These are phyloP conservation scores for Phalaenopsis equestris DNA, from an alignment of 106 monocot species.

Conservation along the genomic window DNA sequence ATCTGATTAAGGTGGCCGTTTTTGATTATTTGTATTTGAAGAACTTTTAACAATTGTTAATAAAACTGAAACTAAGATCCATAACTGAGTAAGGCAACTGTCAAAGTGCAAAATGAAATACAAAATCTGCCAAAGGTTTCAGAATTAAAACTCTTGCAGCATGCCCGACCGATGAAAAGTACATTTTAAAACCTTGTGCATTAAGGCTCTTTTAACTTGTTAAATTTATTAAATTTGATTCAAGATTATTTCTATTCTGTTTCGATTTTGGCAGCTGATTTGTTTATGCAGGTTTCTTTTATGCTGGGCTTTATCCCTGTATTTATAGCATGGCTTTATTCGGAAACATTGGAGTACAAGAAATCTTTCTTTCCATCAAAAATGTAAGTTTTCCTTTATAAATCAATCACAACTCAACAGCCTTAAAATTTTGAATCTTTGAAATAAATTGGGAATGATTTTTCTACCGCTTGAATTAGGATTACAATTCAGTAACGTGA, in stretches of 20 bases:
- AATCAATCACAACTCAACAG: background rate
- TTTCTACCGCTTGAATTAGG: background rate
- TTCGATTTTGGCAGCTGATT: background rate
- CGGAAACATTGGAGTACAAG: constrained; percentile 70
- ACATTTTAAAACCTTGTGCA: background rate
- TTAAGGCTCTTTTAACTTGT: background rate
- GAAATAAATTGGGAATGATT: background rate
- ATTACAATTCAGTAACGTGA: background rate
- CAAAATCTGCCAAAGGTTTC: background rate
- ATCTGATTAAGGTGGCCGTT: too few species aligned
- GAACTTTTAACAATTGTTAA: too few species aligned
- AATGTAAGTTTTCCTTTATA: constrained; percentile 52
- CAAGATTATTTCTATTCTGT: background rate
- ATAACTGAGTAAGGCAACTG: background rate
- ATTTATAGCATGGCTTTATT: constrained; percentile 79
- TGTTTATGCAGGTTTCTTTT: constrained; percentile 71
- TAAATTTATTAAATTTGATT: background rate
- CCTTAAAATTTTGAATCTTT: background rate
- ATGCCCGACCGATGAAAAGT: background rate
- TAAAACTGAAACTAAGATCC: too few species aligned
- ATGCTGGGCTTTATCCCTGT: constrained; percentile 79
- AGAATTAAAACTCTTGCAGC: background rate
- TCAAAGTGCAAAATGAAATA: background rate
- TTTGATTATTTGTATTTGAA: too few species aligned
- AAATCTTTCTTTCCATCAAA: constrained; percentile 54